Evolutionary conservation across 768 basidiomycete species (phyloP), one percentile per base, ranked within the genome.

Genomic region (Boletales sp.): DNA sequence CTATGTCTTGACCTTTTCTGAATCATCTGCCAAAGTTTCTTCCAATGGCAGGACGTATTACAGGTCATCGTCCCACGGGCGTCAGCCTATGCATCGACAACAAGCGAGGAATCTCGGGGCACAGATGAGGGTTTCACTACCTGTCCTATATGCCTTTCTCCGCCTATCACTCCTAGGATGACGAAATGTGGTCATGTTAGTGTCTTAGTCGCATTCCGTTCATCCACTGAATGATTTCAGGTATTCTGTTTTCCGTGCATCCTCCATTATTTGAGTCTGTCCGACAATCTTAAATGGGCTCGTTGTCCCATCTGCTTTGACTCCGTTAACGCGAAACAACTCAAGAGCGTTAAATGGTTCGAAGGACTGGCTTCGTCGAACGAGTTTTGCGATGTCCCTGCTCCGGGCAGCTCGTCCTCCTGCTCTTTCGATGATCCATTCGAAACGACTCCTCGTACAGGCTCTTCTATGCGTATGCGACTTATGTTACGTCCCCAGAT

Each of bases 131-230:
- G 83, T 21, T 76, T 81, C 46, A 85, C 80, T 21, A 83, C 78
- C 19, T 99, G 97, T 70, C 97, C 97, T 4, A 98, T 99, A 54
- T 99, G 97, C 70, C 77, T 99, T 37, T 90, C 91, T 37, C 82
- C 90, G 37, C 95, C 94, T 5, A 81, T 84, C 37, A 90, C 90
- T 27, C 89, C 93, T 14, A 78, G 94, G 43, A 93, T 94, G 86
- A 97, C 94, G 19, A 95, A 92, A 74, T 98, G 94, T 59, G 95
- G 94, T 42, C 97, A 99, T 80, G 94, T 95, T 59, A 72, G 90
- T 85, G 39, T 43, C 48, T 44, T 48, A 17, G 9, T 14, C 30
- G 31, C 36, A 11, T 47, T 37, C n/a, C n/a, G n/a, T 18, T 41
- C 14, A 17, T 42, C 45, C 42, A 37, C 59, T 67, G 48, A 69